Evolutionary conservation across 2,329 filamentous ascomycete species (phyloP), one percentile per base, ranked within the genome.

Genomic region (Botryotinia convoluta): DNA sequence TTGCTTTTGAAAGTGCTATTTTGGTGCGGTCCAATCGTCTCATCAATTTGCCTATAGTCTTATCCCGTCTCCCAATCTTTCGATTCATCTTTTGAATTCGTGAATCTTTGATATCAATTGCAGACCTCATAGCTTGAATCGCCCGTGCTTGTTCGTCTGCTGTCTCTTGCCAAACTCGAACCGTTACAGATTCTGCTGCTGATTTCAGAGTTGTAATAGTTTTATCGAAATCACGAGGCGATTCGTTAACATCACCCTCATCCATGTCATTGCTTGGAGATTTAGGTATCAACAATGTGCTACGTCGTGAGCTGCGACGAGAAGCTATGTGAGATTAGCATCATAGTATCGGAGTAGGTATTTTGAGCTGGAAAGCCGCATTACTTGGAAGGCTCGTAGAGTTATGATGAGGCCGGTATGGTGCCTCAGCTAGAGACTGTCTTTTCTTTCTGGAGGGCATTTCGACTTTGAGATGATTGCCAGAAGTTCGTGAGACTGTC

Each of bases 281-380:
- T 42, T 6, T 9, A 10, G 44, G 32, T 3, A 5, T 57, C 26
- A 48, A 57, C 26, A 68, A 4, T 32, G 22, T 54, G 16, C 26
- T 57, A 29, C 48, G 64, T 57, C 48, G 45, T 68, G 64, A 54
- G 35, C 35, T 68, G 64, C 64, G 64, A 68, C 35, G 64, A 4
- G n/a, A 20, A 29, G 35, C 64, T 68, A 12, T 32, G 26, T 22
- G 35, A 22, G 26, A 32, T 68, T 68, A 68, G 45, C 64, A 29
- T 39, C 22, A 20, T 4, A 8, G 1, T 57, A 57, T 32, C 16
- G 10, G 20, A 22, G 20, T 0, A 0, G 16, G 26, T 16, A 7
- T 54, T 4, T 14, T 42, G 18, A 16, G 5, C 7, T 42, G 29
- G 48, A 48, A 37, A 37, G 8, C 8, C 65, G 6, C 35, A 57